Evolutionary conservation across 495 filamentous ascomycete genomes (phyloP), one percentile per base, ranked within the genome.

Genomic region (Trichoderma gamsii): DNA sequence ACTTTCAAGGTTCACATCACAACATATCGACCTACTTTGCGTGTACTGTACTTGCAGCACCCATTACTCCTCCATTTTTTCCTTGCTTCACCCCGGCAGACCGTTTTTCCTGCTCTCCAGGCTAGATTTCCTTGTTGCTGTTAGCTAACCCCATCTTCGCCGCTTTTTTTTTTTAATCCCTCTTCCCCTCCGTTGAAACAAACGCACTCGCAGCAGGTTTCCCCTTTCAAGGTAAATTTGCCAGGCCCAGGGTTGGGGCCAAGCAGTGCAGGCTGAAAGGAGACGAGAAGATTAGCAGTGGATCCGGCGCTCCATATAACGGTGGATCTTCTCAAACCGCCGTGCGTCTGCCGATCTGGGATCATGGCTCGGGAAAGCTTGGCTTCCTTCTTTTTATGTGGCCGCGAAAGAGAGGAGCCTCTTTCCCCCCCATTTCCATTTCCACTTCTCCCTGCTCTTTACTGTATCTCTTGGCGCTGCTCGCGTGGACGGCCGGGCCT

Each of bases 291-390:
- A 61, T 61, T 61, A 61, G 27, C 56, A 32, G 56, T 61, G 56
- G 56, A 32, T 23, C 2, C 29, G 4, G n/a, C 8, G 18, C 49
- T 52, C 49, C 49, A n/a, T 52, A 15, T 7, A 38, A 38, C 56
- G 56, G 56, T 61, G 56, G 56, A 61, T 61, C 56, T 27, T 9
- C 56, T 18, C 25, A 61, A 61, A 27, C 56, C 56, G 56, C 56
- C 56, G 27, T 61, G 56, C 27, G 56, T 61, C 56, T 61, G 56
- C 56, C 56, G 56, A 61, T 61, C 56, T 27, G 25, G 56, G 27
- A 61, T 29, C 16, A 61, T 12, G 8, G 25, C 15, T 9, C 8
- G 7, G n/a, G 7, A 52, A 52, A 52, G 49, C 49, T 52, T 52
- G 49, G 49, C 35, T 38, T 38, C 49, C 49, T 29, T 29, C 4